Evolutionary conservation across 441 rosid species (phyloP).

Genomic region (Iberis amara): DNA sequence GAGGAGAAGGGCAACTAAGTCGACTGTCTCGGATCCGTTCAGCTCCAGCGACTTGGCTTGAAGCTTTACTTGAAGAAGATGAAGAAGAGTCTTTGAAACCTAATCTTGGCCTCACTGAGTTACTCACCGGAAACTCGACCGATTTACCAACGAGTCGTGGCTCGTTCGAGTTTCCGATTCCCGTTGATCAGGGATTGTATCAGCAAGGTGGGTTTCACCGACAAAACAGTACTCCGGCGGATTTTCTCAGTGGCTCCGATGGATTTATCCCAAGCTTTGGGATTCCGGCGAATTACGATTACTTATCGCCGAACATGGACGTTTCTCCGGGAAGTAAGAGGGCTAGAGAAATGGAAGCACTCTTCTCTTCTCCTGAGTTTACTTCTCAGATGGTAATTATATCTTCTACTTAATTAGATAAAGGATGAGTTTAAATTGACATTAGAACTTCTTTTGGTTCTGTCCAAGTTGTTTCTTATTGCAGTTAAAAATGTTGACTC

Average conservation of each 20-base stretch:
- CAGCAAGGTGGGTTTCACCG: conserved; percentile 43
- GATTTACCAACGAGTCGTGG: conserved; percentile 13
- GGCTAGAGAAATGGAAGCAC: conserved; percentile 35
- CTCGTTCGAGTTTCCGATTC: conserved; percentile 14
- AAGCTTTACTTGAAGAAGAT: conserved; percentile 57
- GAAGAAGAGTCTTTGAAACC: conserved; percentile 59
- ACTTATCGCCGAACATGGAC: conserved; percentile 33
- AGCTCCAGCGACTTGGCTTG: conserved; percentile 68
- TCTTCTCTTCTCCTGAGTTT: conserved; percentile 22
- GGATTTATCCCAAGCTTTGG: conserved; percentile 40
- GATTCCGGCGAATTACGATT: conserved; percentile 38
- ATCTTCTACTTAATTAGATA: background rate
- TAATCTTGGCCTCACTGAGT: conserved; percentile 50
- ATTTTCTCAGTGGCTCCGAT: conserved; percentile 39
- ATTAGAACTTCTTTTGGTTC: background rate
- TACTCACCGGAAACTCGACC: conserved; percentile 24
- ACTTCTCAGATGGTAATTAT: conserved; percentile 39
- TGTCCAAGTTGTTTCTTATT: background rate
- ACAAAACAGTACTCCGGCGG: conserved; percentile 61
- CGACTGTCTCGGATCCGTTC: conserved; percentile 58
- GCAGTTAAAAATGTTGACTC: conserved; percentile 1
- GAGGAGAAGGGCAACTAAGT: conserved; percentile 34
- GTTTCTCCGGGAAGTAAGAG: conserved; percentile 39
- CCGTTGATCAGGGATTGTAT: conserved; percentile 19
- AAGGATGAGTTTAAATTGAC: background rate